Conservation (phyloP, 345 rosid species). For the Aquilaria sinensis region DNA sequence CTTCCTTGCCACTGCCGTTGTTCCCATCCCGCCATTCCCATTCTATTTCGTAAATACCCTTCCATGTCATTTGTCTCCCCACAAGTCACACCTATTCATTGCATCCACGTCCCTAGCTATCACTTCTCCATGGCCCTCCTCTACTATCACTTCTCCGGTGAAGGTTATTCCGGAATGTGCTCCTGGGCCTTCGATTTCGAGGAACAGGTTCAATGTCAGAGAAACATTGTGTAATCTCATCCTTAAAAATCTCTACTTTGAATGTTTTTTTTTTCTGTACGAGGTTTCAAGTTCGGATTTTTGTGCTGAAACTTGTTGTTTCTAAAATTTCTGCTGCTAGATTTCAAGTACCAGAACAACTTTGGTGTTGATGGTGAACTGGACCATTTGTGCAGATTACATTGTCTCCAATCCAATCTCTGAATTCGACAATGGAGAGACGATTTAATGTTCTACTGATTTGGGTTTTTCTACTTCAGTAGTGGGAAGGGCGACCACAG, state of each 20-base stretch:
- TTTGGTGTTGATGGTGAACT: slow-evolving; percentile 27
- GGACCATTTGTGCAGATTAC: slow-evolving; percentile 15
- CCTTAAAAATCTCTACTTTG: neutral
- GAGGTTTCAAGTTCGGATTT: neutral
- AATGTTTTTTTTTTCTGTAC: no score
- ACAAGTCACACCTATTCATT: no score
- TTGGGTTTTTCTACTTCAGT: slow-evolving; percentile 28
- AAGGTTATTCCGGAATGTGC: no score
- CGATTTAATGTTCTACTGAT: slow-evolving; percentile 20
- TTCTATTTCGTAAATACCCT: no score
- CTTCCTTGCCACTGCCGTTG: no score
- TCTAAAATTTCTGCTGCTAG: neutral
- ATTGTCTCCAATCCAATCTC: slow-evolving; percentile 16
- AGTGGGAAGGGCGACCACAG: slow-evolving; percentile 22
- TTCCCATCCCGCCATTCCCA: no score
- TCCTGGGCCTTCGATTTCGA: slow-evolving; percentile 7
- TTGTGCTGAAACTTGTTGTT: neutral
- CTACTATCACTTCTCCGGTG: no score
- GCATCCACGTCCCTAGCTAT: no score
- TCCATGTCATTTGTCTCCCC: no score
- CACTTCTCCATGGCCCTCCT: no score
- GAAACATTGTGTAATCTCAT: slow-evolving; percentile 25
- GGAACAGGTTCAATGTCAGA: slow-evolving; percentile 25
- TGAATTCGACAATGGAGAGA: slow-evolving; percentile 18
- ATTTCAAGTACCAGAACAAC: slow-evolving; percentile 23